phyloP scores from a whole-genome alignment of 345 rosid genomes.

The Aegle marmelos region DNA sequence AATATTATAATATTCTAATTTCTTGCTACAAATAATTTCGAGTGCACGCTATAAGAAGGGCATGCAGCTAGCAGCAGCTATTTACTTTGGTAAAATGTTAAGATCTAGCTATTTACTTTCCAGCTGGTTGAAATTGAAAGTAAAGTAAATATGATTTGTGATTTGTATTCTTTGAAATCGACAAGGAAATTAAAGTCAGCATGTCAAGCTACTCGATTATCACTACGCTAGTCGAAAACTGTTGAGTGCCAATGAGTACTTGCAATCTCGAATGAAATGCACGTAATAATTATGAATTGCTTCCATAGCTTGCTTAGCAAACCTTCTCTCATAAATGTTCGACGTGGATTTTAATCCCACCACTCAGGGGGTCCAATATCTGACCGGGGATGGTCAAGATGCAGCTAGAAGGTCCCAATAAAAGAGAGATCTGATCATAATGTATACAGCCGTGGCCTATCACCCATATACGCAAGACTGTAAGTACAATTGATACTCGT shows the following conservation, averaged over 20 bases:
- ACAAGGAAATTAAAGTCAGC: too few species aligned
- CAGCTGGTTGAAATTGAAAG: neutral
- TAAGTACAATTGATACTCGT: neutral
- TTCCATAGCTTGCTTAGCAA: neutral
- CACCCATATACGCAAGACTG: neutral
- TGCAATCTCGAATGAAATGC: too few species aligned
- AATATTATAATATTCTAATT: neutral
- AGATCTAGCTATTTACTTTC: neutral
- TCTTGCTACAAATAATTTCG: neutral
- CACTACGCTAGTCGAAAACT: too few species aligned
- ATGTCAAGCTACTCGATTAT: too few species aligned
- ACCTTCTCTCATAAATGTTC: neutral
- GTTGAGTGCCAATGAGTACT: too few species aligned
- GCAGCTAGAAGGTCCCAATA: neutral
- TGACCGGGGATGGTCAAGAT: conserved; percentile 10
- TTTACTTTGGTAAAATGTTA: too few species aligned
- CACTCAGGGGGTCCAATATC: neutral
- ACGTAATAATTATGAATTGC: neutral
- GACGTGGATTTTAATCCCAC: neutral
- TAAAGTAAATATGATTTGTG: too few species aligned
- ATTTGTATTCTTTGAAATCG: too few species aligned
- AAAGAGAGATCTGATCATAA: neutral
- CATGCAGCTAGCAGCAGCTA: neutral
- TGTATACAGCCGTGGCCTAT: neutral
- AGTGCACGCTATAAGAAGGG: neutral